Percentiles rank a stretch among this genome's conserved stretches.
These are phyloP conservation scores for Talaromyces sp. DNA, from an alignment of 2,329 filamentous ascomycete species.

Conservation along the genomic window DNA sequence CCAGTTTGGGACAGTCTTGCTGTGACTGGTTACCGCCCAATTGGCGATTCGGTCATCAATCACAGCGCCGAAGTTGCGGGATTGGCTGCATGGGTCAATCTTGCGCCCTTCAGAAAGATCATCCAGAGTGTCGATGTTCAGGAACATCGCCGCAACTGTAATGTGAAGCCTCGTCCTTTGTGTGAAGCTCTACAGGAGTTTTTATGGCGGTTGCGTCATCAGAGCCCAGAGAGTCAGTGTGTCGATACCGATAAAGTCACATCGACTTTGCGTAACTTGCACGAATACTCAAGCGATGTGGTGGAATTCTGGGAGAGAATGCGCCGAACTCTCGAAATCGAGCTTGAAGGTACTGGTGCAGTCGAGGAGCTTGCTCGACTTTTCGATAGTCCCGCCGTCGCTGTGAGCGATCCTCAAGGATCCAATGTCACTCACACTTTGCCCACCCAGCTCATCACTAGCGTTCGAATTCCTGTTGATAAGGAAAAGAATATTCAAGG, in stretches of 20 bases:
- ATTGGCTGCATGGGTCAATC: constrained; percentile 57
- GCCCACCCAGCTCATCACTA: constrained; percentile 37
- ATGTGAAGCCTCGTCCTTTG: constrained; percentile 49
- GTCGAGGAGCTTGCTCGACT: constrained; percentile 42
- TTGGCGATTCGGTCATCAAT: constrained; percentile 45
- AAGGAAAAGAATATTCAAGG: constrained; percentile 36
- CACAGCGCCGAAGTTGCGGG: constrained; percentile 52
- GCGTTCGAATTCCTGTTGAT: constrained; percentile 38
- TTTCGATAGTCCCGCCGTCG: constrained; percentile 43
- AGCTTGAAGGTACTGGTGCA: constrained; percentile 47
- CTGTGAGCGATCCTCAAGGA: constrained; percentile 29
- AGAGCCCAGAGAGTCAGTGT: constrained; percentile 38
- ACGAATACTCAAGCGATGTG: constrained; percentile 51
- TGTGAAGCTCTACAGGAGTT: constrained; percentile 52
- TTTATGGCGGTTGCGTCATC: constrained; percentile 50
- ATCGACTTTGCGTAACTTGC: constrained; percentile 38
- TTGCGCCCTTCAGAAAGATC: constrained; percentile 57
- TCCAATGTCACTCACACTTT: constrained; percentile 30
- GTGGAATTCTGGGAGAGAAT: constrained; percentile 56
- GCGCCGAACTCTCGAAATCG: constrained; percentile 51
- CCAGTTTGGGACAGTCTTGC: constrained; percentile 55
- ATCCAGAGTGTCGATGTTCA: constrained; percentile 50
- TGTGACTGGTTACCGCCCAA: constrained; percentile 56
- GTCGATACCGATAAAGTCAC: constrained; percentile 44
- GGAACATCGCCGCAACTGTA: constrained; percentile 46